Evolutionary conservation across 2,329 filamentous ascomycete genomes (phyloP).

Genomic region (Passalora sequoiae): DNA sequence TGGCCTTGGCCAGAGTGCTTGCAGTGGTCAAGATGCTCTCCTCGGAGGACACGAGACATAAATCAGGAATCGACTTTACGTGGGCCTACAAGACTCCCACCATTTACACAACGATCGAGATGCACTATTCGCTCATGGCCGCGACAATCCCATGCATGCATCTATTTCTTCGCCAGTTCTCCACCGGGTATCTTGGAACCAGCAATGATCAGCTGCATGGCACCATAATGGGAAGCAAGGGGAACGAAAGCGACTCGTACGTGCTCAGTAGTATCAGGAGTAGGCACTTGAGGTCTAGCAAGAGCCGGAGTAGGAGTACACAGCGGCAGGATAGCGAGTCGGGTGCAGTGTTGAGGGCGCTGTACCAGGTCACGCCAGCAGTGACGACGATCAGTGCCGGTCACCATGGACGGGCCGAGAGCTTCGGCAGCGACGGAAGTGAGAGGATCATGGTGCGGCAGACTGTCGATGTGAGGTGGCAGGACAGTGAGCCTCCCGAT

Average conservation of each 20-base stretch:
- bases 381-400: constrained; percentile 9
- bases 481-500: constrained; percentile 6
- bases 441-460: constrained; percentile 18
- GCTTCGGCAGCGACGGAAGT: constrained; percentile 11
- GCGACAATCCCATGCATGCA: constrained; percentile 20
- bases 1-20: constrained; percentile 9
- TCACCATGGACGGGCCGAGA: constrained; percentile 1
- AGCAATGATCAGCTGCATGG: constrained; percentile 10
- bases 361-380: constrained; percentile 7
- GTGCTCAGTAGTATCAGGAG: constrained; percentile 10
- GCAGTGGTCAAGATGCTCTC: constrained; percentile 12
- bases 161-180: constrained; percentile 16
- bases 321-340: constrained; percentile 4
- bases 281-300: neutral
- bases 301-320: neutral
- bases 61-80: constrained; percentile 7
- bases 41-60: neutral
- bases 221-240: constrained; percentile 2
- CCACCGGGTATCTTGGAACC: constrained; percentile 13
- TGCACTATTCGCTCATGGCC: constrained; percentile 17
- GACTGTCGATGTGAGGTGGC: constrained; percentile 16
- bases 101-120: constrained; percentile 12
- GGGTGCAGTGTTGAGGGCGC: constrained; percentile 3
- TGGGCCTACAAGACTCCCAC: constrained; percentile 12
- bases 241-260: constrained; percentile 6